phyloP scores from a whole-genome alignment of 1,284 basidiomycete species.

The Hemileia vastatrix region DNA sequence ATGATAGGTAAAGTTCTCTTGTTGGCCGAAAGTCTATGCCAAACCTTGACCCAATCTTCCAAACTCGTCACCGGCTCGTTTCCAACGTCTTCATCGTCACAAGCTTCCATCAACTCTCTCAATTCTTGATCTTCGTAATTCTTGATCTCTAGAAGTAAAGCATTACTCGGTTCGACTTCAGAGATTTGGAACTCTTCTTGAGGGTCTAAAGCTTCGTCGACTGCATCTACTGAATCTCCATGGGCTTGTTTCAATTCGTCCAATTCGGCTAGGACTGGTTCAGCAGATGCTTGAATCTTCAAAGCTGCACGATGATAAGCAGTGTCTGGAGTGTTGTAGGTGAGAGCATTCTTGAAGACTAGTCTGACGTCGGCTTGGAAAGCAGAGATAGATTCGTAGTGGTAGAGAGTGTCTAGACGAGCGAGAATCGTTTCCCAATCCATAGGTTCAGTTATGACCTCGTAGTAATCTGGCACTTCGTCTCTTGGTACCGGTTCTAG shows the following conservation, averaged over 20 bases:
- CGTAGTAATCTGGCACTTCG: conserved; percentile 85
- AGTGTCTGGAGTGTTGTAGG: conserved; percentile 72
- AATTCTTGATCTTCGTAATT: background rate
- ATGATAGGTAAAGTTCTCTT: background rate
- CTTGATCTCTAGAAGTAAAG: background rate
- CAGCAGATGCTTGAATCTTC: background rate
- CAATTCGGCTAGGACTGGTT: background rate
- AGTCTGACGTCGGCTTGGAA: conserved; percentile 78
- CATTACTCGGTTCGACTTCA: background rate
- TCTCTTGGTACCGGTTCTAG: conserved; percentile 65
- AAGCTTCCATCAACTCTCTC: background rate
- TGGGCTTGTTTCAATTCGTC: background rate
- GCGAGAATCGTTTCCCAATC: conserved; percentile 70
- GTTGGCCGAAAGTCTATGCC: background rate
- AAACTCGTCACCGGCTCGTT: background rate
- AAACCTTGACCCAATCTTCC: background rate
- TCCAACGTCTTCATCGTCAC: background rate
- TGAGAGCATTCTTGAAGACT: conserved; percentile 73
- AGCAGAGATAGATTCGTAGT: conserved; percentile 63
- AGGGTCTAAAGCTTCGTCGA: background rate
- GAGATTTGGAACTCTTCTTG: background rate
- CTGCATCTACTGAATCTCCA: background rate
- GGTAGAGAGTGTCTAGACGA: conserved; percentile 62
- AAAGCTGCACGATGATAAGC: conserved; percentile 63
- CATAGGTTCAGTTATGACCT: conserved; percentile 78